Conservation (phyloP, 2,329 filamentous ascomycete species). For the Eurotiales sp. region DNA sequence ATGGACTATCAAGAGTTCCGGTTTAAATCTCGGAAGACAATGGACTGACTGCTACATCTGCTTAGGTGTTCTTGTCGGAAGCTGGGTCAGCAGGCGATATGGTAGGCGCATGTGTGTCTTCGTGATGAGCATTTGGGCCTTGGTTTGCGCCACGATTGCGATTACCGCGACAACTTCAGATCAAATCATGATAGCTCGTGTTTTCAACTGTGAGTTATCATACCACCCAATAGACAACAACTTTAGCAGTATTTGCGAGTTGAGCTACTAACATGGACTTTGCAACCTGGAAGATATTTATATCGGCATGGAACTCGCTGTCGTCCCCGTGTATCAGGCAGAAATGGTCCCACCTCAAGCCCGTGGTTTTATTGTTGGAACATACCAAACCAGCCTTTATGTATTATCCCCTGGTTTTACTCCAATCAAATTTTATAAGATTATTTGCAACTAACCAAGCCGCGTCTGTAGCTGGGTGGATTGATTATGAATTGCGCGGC, state of each 20-base stretch:
- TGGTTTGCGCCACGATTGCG: not conserved
- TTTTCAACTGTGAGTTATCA: no score
- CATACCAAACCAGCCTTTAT: not conserved
- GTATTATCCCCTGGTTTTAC: not conserved
- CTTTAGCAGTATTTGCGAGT: no score
- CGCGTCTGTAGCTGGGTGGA: not conserved
- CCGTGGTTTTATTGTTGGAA: not conserved
- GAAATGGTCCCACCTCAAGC: not conserved
- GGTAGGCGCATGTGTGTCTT: slow-evolving; percentile 4
- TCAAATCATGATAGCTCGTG: no score
- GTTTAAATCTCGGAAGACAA: no score
- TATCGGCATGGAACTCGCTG: not conserved
- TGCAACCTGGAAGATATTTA: no score
- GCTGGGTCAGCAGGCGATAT: not conserved
- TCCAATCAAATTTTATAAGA: no score
- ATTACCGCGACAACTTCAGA: not conserved
- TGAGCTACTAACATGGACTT: no score
- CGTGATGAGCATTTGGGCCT: slow-evolving; percentile 1
- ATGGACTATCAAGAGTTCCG: no score
- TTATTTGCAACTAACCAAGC: not conserved
- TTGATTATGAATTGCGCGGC: not conserved
- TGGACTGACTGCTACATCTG: not conserved
- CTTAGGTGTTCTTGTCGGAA: not conserved
- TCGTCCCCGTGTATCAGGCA: not conserved
- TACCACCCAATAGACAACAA: no score